Conservation (phyloP, 2,329 filamentous ascomycete species). For the Monosporascus sp. region DNA sequence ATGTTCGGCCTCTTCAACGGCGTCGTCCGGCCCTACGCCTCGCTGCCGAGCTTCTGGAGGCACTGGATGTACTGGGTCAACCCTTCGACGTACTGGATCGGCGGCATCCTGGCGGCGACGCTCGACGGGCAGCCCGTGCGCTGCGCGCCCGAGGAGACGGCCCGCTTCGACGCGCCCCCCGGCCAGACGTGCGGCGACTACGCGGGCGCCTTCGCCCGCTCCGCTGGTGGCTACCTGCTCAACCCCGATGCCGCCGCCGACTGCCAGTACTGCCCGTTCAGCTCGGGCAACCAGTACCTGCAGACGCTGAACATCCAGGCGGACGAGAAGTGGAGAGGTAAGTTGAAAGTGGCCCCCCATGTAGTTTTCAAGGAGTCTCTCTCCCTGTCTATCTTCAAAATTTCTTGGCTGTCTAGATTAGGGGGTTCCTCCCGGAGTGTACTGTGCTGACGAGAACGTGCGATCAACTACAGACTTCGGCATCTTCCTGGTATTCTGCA, state of each 20-base stretch:
- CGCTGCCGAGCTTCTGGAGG: slow-evolving; percentile 64
- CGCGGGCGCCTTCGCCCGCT: slow-evolving; percentile 50
- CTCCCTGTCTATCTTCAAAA: neutral
- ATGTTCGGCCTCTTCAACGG: slow-evolving; percentile 74
- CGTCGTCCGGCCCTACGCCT: slow-evolving; percentile 62
- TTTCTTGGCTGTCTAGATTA: too few species aligned
- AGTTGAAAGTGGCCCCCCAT: slow-evolving; percentile 3
- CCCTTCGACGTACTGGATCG: slow-evolving; percentile 66
- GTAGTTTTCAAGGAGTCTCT: neutral
- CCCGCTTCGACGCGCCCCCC: slow-evolving; percentile 53
- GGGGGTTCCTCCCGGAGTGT: too few species aligned
- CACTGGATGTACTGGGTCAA: slow-evolving; percentile 69
- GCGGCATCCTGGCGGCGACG: slow-evolving; percentile 61
- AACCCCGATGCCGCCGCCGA: slow-evolving; percentile 51
- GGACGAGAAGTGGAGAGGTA: slow-evolving; percentile 61
- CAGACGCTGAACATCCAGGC: slow-evolving; percentile 43
- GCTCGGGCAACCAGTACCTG: slow-evolving; percentile 55
- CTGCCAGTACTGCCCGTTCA: slow-evolving; percentile 68
- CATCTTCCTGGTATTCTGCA: slow-evolving; percentile 65
- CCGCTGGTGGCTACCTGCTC: slow-evolving; percentile 55
- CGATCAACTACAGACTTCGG: slow-evolving; percentile 46
- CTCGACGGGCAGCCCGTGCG: slow-evolving; percentile 44
- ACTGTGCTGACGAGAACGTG: neutral
- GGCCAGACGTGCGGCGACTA: slow-evolving; percentile 61
- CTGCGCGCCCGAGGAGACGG: slow-evolving; percentile 37